These are phyloP conservation scores for Selaginella tamariscina DNA, from an alignment of 75 land plant species.

Conservation along the genomic window DNA sequence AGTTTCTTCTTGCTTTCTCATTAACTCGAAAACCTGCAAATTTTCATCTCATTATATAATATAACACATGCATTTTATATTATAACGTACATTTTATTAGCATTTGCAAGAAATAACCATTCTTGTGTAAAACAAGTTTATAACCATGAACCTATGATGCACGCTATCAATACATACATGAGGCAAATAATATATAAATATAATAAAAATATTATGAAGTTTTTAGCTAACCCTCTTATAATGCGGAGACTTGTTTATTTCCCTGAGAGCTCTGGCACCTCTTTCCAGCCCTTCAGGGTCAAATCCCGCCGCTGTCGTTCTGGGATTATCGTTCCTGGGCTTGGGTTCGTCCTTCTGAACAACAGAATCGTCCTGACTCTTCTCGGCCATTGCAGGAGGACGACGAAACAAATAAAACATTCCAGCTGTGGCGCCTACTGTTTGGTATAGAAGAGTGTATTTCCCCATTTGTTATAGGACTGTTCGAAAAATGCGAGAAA, in stretches of 20 bases:
- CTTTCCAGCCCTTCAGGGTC: slow-evolving; percentile 88
- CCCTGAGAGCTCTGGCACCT: slow-evolving; percentile 56
- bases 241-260: slow-evolving; percentile 44
- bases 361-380: slow-evolving; percentile 1
- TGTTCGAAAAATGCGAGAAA: no score
- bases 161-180: no score
- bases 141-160: no score
- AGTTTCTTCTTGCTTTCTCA: slow-evolving; percentile 85
- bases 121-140: no score
- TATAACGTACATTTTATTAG: no score
- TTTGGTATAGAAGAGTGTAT: background rate
- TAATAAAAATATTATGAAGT: no score
- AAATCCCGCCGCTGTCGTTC: slow-evolving; percentile 83
- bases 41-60: no score
- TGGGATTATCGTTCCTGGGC: slow-evolving; percentile 62
- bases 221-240: slow-evolving; percentile 53
- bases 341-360: slow-evolving; percentile 11
- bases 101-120: no score
- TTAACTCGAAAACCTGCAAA: slow-evolving; percentile 60
- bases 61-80: no score
- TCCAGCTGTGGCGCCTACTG: background rate
- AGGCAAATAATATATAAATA: no score
- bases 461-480: background rate
- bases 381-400: background rate
- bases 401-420: background rate